Conservation (phyloP, 805 yeast species). For the Wickerhamiella kazuoi region DNA sequence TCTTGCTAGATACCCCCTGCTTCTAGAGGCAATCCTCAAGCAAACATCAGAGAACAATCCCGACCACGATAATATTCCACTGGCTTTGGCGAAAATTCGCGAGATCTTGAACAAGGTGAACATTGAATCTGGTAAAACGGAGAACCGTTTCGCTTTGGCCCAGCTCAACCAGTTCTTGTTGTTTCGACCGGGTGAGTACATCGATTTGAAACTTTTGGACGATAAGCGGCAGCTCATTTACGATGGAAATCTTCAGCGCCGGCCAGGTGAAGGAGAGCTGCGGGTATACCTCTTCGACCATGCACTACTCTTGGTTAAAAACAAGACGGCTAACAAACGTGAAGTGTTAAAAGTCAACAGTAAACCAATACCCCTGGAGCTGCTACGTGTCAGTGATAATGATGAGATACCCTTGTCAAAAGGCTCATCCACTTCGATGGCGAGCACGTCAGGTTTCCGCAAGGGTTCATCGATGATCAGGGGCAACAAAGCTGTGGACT, state of each 20-base stretch:
- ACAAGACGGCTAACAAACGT: slow-evolving; percentile 59
- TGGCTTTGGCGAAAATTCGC: slow-evolving; percentile 59
- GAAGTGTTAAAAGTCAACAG: slow-evolving; percentile 85
- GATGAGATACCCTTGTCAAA: slow-evolving; percentile 1
- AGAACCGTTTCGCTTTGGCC: slow-evolving; percentile 79
- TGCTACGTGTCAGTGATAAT: slow-evolving; percentile 29
- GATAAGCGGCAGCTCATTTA: slow-evolving; percentile 65
- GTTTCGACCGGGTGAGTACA: slow-evolving; percentile 65
- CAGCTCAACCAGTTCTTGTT: slow-evolving; percentile 71
- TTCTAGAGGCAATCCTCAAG: slow-evolving; percentile 67
- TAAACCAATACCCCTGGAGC: slow-evolving; percentile 67
- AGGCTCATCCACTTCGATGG: background rate
- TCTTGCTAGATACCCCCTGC: slow-evolving; percentile 82
- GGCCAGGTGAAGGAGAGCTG: slow-evolving; percentile 60
- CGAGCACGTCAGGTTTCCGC: slow-evolving; percentile 35
- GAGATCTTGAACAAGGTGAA: slow-evolving; percentile 64
- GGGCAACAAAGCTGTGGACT: slow-evolving; percentile 12
- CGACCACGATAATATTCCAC: slow-evolving; percentile 49
- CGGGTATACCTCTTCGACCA: slow-evolving; percentile 81
- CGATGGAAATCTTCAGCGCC: slow-evolving; percentile 57
- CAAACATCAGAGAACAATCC: slow-evolving; percentile 60
- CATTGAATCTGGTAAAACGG: slow-evolving; percentile 80
- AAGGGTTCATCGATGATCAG: slow-evolving; percentile 14
- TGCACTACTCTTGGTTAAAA: slow-evolving; percentile 66
- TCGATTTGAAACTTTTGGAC: slow-evolving; percentile 67